These are phyloP conservation scores for Podospora sp. DNA, from an alignment of 495 filamentous ascomycete species.

Conservation along the genomic window DNA sequence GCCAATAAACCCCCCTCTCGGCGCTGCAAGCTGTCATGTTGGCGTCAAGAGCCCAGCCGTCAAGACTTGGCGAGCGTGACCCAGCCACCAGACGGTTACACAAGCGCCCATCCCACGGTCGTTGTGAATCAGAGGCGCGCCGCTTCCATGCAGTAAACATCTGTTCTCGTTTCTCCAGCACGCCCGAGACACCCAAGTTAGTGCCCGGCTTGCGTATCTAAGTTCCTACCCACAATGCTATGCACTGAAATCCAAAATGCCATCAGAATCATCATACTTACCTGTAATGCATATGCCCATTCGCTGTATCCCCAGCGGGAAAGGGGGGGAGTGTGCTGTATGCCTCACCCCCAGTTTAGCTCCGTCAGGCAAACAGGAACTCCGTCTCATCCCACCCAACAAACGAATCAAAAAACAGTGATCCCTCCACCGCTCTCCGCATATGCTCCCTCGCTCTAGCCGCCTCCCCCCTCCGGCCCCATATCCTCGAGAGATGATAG, in stretches of 20 bases:
- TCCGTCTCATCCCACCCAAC: slow-evolving; percentile 28
- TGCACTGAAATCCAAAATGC: not conserved
- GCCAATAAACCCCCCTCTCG: not conserved
- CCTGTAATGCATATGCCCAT: not conserved
- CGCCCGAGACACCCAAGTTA: not conserved
- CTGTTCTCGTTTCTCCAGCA: not conserved
- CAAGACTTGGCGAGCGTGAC: not conserved
- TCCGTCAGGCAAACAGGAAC: slow-evolving; percentile 27
- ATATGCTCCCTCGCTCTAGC: slow-evolving; percentile 17
- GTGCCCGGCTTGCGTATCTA: not conserved
- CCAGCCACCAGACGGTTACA: too few species aligned
- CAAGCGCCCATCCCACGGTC: not conserved
- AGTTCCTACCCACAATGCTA: not conserved
- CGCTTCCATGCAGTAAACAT: not conserved
- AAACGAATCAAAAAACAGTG: slow-evolving; percentile 25
- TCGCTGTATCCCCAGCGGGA: not conserved
- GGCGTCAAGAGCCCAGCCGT: not conserved
- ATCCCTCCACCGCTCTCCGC: slow-evolving; percentile 8
- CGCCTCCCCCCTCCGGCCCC: slow-evolving; percentile 10
- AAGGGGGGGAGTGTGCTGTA: not conserved
- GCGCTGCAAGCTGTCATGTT: not conserved
- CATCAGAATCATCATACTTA: not conserved
- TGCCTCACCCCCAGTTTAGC: too few species aligned
- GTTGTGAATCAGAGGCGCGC: not conserved
- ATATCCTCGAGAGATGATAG: slow-evolving; percentile 24